These are phyloP conservation scores for Fusarium camptoceras DNA, from an alignment of 2,329 filamentous ascomycete genomes.

Conservation along the genomic window DNA sequence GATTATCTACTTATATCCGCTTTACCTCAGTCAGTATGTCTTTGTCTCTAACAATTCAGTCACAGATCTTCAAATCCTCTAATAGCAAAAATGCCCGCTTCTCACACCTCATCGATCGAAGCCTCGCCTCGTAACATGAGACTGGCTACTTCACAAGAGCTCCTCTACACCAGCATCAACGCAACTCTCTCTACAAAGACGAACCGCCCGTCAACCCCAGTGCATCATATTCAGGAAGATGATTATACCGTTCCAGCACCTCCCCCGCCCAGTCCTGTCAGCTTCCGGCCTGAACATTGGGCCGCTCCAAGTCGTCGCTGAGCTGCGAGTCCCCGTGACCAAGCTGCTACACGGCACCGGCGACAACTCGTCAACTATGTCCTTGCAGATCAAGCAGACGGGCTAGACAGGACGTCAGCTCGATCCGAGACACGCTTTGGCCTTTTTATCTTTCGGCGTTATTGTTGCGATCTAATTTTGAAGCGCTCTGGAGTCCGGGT, in stretches of 20 bases:
- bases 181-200: slow-evolving; percentile 61
- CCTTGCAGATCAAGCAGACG: background rate
- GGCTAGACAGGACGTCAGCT: background rate
- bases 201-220: slow-evolving; percentile 58
- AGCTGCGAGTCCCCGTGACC: slow-evolving; percentile 27
- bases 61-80: slow-evolving; percentile 11
- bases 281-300: slow-evolving; percentile 70
- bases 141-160: slow-evolving; percentile 61
- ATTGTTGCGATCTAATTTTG: slow-evolving; percentile 21
- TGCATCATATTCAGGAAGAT: slow-evolving; percentile 65
- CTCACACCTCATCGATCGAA: slow-evolving; percentile 58
- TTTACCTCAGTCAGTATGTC: background rate
- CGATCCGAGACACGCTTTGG: background rate
- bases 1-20: slow-evolving; percentile 27
- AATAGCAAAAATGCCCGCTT: slow-evolving; percentile 51
- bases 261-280: slow-evolving; percentile 72
- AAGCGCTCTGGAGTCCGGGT: slow-evolving; percentile 40
- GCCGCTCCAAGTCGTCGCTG: slow-evolving; percentile 52
- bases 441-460: slow-evolving; percentile 27
- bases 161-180: slow-evolving; percentile 65
- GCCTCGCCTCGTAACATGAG: slow-evolving; percentile 59
- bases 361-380: slow-evolving; percentile 23
- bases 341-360: slow-evolving; percentile 22
- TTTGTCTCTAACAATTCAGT: slow-evolving; percentile 12
- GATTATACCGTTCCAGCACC: slow-evolving; percentile 75